Conservation (phyloP, 371 early-diverging fungal species). For the Mucor lusitanicus region DNA sequence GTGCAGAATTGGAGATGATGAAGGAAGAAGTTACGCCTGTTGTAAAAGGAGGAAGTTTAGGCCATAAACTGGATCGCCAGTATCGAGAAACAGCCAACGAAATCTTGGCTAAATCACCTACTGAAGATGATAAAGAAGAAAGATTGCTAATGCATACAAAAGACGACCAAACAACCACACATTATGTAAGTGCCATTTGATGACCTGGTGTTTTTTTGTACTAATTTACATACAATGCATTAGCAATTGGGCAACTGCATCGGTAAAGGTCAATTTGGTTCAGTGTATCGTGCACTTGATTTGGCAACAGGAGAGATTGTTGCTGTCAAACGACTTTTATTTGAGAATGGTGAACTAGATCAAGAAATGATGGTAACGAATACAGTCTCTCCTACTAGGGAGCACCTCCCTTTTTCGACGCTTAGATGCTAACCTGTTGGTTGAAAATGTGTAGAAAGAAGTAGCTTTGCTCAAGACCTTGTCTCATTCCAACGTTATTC, state of each 20-base stretch:
- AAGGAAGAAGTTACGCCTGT: background rate
- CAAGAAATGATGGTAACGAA: constrained; percentile 41
- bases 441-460: constrained; percentile 50
- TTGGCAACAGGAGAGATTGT: constrained; percentile 84
- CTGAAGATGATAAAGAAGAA: constrained; percentile 36
- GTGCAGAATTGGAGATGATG: constrained; percentile 9
- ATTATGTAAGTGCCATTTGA: constrained; percentile 46
- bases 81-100: constrained; percentile 24
- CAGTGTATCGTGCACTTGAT: constrained; percentile 87
- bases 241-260: constrained; percentile 89
- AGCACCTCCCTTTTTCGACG: background rate
- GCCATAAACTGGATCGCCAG: constrained; percentile 36
- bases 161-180: constrained; percentile 49
- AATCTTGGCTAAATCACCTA: constrained; percentile 8
- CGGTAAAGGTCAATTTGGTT: constrained; percentile 91
- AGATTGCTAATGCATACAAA: constrained; percentile 39
- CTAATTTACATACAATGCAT: background rate
- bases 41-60: constrained; percentile 24
- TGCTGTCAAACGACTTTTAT: constrained; percentile 84
- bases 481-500: constrained; percentile 85
- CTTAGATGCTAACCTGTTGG: background rate
- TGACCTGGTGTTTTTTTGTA: background rate
- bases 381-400: constrained; percentile 19
- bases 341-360: constrained; percentile 67
- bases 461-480: constrained; percentile 72